Evolutionary conservation across 176 grass and related monocot species (phyloP), one percentile per base, ranked within the genome.

Genomic region (Ananas comosus): DNA sequence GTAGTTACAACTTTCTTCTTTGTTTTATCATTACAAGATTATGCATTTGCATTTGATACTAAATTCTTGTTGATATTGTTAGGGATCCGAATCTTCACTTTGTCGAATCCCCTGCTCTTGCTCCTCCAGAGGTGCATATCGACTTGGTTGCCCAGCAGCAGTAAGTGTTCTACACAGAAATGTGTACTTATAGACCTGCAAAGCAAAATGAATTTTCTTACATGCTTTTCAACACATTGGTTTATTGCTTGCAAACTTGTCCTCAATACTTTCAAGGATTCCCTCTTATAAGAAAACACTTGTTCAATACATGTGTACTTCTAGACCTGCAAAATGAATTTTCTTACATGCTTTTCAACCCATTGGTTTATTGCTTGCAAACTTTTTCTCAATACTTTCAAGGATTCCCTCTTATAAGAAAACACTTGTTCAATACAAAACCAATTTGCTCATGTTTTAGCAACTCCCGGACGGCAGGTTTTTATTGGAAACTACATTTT

Each of bases 81-180:
- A 96, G 91, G 48, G 85, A 91, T 74, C 56, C 82, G 0, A 83
- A 74, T 77, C 58, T 96, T 48, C 91, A 91, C 67, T 96, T 96
- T 17, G 91, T 96, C 13, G 91, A 91, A 13, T 85, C 87, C 6
- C 82, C 89, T 22, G 91, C 91, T 49, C 83, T 96, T 58, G 89
- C 89, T 74, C 91, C 91, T 22, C 91, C 91, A 27, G 91, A 96
- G 75, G 73, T 96, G 27, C 72, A 79, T 54, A 85, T 96, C 0
- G 91, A 96, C 77, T 49, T 96, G 79, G 87, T 87, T 25, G 83
- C 86, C 78, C 91, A 96, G 80, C 87, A 90, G 72, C 87, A 85
- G 87, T 96, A 69, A 87, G 91, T 96, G 63, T 2, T 47, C 3
- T 59, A 65, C 49, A 14, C 67, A 13, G n/a, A 17, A 17, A n/a